Evolutionary conservation across 805 yeast species (phyloP), one percentile per base, ranked within the genome.

Genomic region (Spathaspora passalidarum): DNA sequence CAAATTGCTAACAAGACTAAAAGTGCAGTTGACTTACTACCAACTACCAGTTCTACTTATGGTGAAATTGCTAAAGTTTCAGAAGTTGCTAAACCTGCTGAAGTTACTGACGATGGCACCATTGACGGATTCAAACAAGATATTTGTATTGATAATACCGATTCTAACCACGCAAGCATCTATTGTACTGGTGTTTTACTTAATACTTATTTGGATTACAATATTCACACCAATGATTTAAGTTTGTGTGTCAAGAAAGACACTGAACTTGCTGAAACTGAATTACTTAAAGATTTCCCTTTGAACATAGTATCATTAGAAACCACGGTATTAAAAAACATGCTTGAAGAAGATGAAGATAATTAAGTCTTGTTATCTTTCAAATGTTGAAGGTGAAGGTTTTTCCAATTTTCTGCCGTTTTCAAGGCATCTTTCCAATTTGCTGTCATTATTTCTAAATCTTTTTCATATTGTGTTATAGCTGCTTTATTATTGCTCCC

Each of bases 391-490:
- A 23, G 39, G 19, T 42, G 45, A 32, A 42, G 14, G 13, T 49
- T 56, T 45, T 66, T 66, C 76, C 74, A 72, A 42, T 65, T 61
- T 21, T 72, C 76, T 4, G 66, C 52, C 2, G 72, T 65, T 39
- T 57, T 59, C 46, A 68, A 56, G 0, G 76, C 73, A 29, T 68
- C 69, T 44, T 66, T 56, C 73, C 74, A 69, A 45, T 68, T 71
- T 32, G 58, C 54, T 13, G 58, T 57, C 41, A 69, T 60, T 17
- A 51, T 49, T 21, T 59, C 63, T 44, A 69, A 60, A 43, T 72
- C 75, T n/a, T 56, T 56, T 40, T 55, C 52, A 42, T 69, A 56
- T 41, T 56, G 56, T 29, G 54, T 49, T 32, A 62, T 46, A 25
- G 48, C 49, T 19, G 42, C 32, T 11, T 44, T 39, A 13, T 29